phyloP scores from a whole-genome alignment of 768 basidiomycete genomes.

The Polyporus arcularius region DNA sequence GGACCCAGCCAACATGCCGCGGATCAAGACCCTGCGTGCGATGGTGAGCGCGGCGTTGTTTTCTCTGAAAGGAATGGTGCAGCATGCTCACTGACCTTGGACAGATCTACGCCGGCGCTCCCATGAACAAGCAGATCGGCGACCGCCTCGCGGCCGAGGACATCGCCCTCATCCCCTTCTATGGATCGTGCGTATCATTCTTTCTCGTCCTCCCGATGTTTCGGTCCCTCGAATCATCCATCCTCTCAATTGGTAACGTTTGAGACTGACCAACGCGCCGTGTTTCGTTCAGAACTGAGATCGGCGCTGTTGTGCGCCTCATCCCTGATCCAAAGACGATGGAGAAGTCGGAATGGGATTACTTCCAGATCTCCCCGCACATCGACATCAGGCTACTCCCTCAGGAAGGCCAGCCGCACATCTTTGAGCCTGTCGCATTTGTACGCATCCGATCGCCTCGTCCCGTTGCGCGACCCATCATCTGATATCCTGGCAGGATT shows the following conservation, averaged over 20 bases:
- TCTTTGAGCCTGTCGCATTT: conserved; percentile 21
- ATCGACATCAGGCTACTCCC: conserved; percentile 15
- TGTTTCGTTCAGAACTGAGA: conserved; percentile 15
- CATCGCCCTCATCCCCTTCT: conserved; percentile 17
- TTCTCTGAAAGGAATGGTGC: background rate
- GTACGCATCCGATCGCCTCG: conserved; percentile 4
- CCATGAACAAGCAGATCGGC: conserved; percentile 21
- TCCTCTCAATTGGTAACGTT: background rate
- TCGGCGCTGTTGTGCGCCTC: conserved; percentile 13
- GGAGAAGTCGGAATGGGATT: conserved; percentile 25
- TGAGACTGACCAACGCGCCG: background rate
- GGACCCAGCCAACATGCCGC: conserved; percentile 17
- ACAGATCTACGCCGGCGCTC: conserved; percentile 15
- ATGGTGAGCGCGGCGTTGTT: conserved; percentile 2
- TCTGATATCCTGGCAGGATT: background rate
- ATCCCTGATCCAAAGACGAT: conserved; percentile 10
- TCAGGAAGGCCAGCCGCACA: conserved; percentile 17
- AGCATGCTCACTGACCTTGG: background rate
- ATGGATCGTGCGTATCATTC: conserved; percentile 13
- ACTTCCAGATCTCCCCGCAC: conserved; percentile 24
- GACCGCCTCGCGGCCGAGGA: conserved; percentile 16
- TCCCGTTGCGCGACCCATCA: no score
- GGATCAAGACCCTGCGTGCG: conserved; percentile 17
- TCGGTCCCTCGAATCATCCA: no score
- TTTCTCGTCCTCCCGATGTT: no score